Base-by-base conservation (phyloP, 1,139 yeast genomes). In the Candida sp. region DNA sequence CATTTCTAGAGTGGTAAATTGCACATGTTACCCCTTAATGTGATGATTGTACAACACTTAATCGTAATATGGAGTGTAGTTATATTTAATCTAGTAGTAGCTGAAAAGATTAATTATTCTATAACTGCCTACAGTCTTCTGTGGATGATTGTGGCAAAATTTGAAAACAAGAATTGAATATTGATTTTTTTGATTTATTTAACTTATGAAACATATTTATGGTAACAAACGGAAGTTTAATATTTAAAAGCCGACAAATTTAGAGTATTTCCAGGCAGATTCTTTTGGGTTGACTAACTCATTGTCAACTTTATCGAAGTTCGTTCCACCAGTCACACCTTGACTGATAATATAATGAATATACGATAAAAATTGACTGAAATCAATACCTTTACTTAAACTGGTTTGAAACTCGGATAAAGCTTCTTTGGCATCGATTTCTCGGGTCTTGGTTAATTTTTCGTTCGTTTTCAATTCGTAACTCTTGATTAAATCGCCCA, bases 211-310 rank as follows among this genome's bases (percentile, higher is more conserved):
- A 15, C 2, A 15, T 2, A 15, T n/a, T n/a, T n/a, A n/a, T n/a
- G n/a, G 19, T 15, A 15, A 2, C 19, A 2, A 15, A 15, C n/a
- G 19, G 19, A 2, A 15, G 3, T 15, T 15, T 15, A 15, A 15
- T 2, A 15, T 15, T 15, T 15, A 15, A 11, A 32, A n/a, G 19
- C 6, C 6, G 6, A 12, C 19, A 7, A 5, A 5, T n/a, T 12
- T 12, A n/a, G 19, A 2, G 11, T 84, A 79, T 51, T 70, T 70
- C 75, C 80, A 80, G 41, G 71, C 53, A 3, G 63, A 55, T 56
- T 75, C 76, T 11, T 68, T 68, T 1, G 84, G 84, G 56, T 81
- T 80, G 43, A 80, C 67, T 21, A 74, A 50, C 51, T 80, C 84
- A 43, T 70, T 68, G 35, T 77, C 75, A 48, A 62, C 62, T 4